These are phyloP conservation scores for Vairimorpha ceranae DNA, from an alignment of 371 early-diverging fungal species.

Conservation along the genomic window DNA sequence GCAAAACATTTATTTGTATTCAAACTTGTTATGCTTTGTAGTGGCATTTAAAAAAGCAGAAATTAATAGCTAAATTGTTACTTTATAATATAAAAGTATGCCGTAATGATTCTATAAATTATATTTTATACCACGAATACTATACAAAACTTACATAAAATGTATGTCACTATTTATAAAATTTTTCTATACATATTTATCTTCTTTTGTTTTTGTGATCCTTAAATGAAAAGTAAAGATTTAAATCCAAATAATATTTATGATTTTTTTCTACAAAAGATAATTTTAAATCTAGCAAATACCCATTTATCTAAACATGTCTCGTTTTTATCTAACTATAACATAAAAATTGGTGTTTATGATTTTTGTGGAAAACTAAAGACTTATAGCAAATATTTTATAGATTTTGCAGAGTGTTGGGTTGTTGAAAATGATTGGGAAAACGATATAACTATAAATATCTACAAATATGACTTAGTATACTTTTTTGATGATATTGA, in stretches of 20 bases:
- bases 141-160: no score
- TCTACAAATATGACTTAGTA: not conserved
- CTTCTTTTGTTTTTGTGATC: no score
- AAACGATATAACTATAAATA: not conserved
- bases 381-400: not conserved
- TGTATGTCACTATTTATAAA: no score
- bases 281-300: not conserved
- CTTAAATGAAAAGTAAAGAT: no score
- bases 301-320: not conserved
- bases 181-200: no score
- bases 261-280: not conserved
- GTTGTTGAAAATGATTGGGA: not conserved
- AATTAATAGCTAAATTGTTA: no score
- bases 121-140: no score
- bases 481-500: not conserved
- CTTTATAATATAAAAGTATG: no score
- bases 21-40: no score
- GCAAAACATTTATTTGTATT: no score
- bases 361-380: conserved; percentile 10
- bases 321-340: not conserved
- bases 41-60: no score
- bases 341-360: not conserved
- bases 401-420: not conserved
- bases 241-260: not conserved
- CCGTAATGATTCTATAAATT: no score